phyloP scores from a whole-genome alignment of 2,329 filamentous ascomycete species.

The Pyricularia sp. region DNA sequence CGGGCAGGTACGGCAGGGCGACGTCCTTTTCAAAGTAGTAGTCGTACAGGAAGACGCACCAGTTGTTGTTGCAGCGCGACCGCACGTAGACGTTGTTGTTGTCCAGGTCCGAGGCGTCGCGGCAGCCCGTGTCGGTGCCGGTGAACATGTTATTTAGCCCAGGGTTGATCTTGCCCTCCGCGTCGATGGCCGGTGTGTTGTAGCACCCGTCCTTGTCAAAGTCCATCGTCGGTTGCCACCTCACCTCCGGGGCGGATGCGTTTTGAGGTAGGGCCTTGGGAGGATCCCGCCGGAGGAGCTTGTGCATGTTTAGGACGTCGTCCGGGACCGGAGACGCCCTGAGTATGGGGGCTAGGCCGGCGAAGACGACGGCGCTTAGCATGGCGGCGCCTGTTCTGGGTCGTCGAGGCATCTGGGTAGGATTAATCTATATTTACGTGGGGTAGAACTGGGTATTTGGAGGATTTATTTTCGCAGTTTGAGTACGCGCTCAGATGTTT shows the following conservation, averaged over 20 bases:
- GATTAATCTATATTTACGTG: neutral
- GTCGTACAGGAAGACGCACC: slow-evolving; percentile 30
- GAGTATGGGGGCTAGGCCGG: neutral
- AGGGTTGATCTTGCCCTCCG: slow-evolving; percentile 17
- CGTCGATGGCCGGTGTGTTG: slow-evolving; percentile 31
- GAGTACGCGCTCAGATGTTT: neutral
- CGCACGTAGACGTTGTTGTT: slow-evolving; percentile 27
- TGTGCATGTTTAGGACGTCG: neutral
- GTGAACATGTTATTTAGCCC: slow-evolving; percentile 12
- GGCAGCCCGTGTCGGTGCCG: slow-evolving; percentile 11
- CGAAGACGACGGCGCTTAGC: neutral
- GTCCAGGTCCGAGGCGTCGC: slow-evolving; percentile 13
- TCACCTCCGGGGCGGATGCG: slow-evolving; percentile 15
- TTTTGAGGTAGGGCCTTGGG: slow-evolving; percentile 17
- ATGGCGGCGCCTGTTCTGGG: neutral
- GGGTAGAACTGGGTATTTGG: neutral
- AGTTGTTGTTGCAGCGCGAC: slow-evolving; percentile 28
- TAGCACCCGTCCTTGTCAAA: slow-evolving; percentile 29
- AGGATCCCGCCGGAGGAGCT: slow-evolving; percentile 4
- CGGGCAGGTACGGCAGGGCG: slow-evolving; percentile 5
- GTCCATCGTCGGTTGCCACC: slow-evolving; percentile 23
- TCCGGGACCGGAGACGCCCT: neutral
- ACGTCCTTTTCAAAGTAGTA: slow-evolving; percentile 35
- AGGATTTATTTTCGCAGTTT: neutral
- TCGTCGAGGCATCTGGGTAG: neutral